phyloP scores from a whole-genome alignment of 1,284 basidiomycete genomes.

The Heliocybe sulcata region DNA sequence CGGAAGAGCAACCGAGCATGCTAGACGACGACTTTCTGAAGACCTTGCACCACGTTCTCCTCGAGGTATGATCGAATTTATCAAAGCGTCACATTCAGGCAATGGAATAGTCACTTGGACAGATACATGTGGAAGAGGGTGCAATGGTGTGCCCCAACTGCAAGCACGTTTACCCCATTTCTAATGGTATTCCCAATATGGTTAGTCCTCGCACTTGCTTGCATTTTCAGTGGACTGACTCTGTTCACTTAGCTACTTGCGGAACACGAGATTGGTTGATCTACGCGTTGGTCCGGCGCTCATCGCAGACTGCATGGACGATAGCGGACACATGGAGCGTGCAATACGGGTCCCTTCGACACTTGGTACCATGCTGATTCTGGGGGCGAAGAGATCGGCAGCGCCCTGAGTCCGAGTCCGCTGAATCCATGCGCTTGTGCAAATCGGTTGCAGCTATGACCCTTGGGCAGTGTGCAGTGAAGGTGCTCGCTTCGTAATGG shows the following conservation, averaged over 20 bases:
- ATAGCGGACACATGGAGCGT: too few species aligned
- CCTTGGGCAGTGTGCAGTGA: too few species aligned
- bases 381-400: too few species aligned
- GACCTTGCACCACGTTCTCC: constrained; percentile 84
- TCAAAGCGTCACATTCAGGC: constrained; percentile 3
- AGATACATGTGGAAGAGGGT: constrained; percentile 94
- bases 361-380: too few species aligned
- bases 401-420: too few species aligned
- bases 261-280: constrained; percentile 79
- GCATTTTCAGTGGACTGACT: constrained; percentile 1
- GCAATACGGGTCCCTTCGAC: too few species aligned
- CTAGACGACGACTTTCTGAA: constrained; percentile 74
- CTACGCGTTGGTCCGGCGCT: too few species aligned
- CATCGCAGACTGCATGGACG: too few species aligned
- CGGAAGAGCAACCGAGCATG: constrained; percentile 73
- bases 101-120: constrained; percentile 1
- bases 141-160: constrained; percentile 94
- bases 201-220: constrained; percentile 35
- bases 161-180: constrained; percentile 85
- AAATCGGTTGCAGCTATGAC: too few species aligned
- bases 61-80: constrained; percentile 60
- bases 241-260: constrained; percentile 66
- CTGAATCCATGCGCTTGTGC: too few species aligned
- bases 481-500: too few species aligned
- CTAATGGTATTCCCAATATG: constrained; percentile 98